These are phyloP conservation scores for Collybiopsis luxurians DNA, from an alignment of 768 basidiomycete genomes.

Conservation along the genomic window DNA sequence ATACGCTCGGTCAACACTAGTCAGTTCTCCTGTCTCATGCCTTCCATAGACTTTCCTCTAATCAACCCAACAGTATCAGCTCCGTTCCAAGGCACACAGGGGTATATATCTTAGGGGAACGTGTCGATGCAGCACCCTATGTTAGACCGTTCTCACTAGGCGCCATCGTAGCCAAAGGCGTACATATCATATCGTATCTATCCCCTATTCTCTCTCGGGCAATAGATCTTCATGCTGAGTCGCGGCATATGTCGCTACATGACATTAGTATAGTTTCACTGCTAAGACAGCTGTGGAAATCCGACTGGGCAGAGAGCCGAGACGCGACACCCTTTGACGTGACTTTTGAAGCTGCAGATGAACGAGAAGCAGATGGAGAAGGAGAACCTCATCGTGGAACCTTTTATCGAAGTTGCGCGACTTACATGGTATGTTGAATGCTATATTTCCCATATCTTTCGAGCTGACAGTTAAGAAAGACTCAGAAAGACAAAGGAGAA, in stretches of 20 bases:
- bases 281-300: slow-evolving; percentile 38
- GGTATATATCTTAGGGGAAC: slow-evolving; percentile 44
- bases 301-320: slow-evolving; percentile 46
- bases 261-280: slow-evolving; percentile 31
- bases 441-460: background rate
- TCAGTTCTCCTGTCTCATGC: slow-evolving; percentile 14
- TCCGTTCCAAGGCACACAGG: slow-evolving; percentile 47
- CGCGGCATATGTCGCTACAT: slow-evolving; percentile 37
- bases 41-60: background rate
- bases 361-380: slow-evolving; percentile 36
- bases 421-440: slow-evolving; percentile 28
- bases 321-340: slow-evolving; percentile 47
- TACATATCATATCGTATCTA: slow-evolving; percentile 42
- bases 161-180: slow-evolving; percentile 31
- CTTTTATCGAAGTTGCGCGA: slow-evolving; percentile 41
- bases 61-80: slow-evolving; percentile 32
- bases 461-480: slow-evolving; percentile 3
- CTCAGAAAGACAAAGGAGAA: slow-evolving; percentile 5
- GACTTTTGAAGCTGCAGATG: slow-evolving; percentile 43
- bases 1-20: slow-evolving; percentile 42
- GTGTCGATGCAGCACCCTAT: slow-evolving; percentile 35
- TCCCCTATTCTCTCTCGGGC: slow-evolving; percentile 36
- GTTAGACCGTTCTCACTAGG: slow-evolving; percentile 41
- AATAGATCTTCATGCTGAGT: slow-evolving; percentile 42
- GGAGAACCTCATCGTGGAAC: slow-evolving; percentile 33